A percentile compares a stretch with the other conserved stretches of the same genome.
Evolutionary conservation across 495 filamentous ascomycete species (phyloP).

Genomic region (Pseudotulostoma volvatum): DNA sequence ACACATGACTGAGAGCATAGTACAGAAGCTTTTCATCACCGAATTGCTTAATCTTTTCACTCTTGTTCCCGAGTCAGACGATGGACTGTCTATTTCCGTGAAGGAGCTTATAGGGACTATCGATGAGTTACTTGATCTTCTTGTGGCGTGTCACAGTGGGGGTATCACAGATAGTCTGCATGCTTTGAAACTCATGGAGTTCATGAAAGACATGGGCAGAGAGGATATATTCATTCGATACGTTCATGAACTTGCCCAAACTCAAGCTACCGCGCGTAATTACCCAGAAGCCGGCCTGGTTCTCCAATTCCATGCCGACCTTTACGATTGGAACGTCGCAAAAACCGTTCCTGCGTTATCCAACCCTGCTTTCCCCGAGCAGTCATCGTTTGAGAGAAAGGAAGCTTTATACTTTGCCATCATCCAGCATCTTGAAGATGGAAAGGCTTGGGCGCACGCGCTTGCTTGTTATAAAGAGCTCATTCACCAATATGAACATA

Average conservation of each 20-base stretch:
- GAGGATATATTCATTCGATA: conserved; percentile 95
- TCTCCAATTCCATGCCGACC: conserved; percentile 75
- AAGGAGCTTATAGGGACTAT: conserved; percentile 65
- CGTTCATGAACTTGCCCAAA: conserved; percentile 75
- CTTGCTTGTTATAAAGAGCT: conserved; percentile 86
- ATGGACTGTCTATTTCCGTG: conserved; percentile 60
- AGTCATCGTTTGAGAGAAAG: conserved; percentile 84
- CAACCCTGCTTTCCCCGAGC: conserved; percentile 64
- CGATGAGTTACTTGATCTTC: conserved; percentile 77
- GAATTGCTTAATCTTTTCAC: conserved; percentile 76
- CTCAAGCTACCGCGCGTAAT: conserved; percentile 61
- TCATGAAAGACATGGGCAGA: conserved; percentile 90
- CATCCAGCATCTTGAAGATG: conserved; percentile 87
- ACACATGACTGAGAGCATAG: conserved; percentile 68
- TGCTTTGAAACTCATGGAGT: conserved; percentile 85
- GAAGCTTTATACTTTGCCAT: conserved; percentile 85
- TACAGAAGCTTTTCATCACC: conserved; percentile 81
- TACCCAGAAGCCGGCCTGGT: conserved; percentile 83
- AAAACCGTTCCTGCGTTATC: conserved; percentile 47
- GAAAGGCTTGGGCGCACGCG: conserved; percentile 80
- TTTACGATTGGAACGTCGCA: conserved; percentile 79
- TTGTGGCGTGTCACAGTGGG: conserved; percentile 80
- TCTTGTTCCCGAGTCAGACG: conserved; percentile 47
- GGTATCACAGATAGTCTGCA: conserved; percentile 70
- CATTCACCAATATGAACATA: conserved; percentile 71